Percentiles rank a stretch among this genome's conserved stretches.
phyloP scores from a whole-genome alignment of 352 stramenopile genomes.

The Phytopythium chamaehyphon region DNA sequence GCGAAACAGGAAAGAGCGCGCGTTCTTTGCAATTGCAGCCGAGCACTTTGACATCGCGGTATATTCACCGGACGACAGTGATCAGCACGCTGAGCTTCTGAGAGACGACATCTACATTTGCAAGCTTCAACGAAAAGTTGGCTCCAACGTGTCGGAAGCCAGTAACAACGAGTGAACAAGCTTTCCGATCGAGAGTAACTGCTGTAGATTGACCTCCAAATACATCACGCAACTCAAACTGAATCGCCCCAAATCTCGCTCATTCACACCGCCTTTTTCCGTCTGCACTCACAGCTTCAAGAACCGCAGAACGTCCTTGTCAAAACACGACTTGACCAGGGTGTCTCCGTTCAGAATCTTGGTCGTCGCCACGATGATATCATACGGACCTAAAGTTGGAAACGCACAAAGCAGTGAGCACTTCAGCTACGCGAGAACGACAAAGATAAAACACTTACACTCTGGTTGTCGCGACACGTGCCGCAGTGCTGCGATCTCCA shows the following conservation, averaged over 20 bases:
- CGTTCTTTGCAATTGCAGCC: constrained; percentile 36
- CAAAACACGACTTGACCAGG: constrained; percentile 85
- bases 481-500: constrained; percentile 95
- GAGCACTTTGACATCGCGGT: constrained; percentile 37
- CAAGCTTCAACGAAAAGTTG: constrained; percentile 13
- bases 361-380: constrained; percentile 93
- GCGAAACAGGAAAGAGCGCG: constrained; percentile 24
- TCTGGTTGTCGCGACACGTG: constrained; percentile 91
- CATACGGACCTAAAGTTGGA: constrained; percentile 56
- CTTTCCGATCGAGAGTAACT: not conserved
- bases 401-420: constrained; percentile 5
- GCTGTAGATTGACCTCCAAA: constrained; percentile 1
- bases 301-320: constrained; percentile 77
- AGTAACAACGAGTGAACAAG: not conserved
- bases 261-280: not conserved
- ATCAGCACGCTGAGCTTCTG: constrained; percentile 17
- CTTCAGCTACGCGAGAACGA: not conserved
- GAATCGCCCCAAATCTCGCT: not conserved
- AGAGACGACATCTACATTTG: constrained; percentile 50
- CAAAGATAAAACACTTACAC: constrained; percentile 65
- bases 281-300: constrained; percentile 45
- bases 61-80: constrained; percentile 11
- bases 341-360: constrained; percentile 89
- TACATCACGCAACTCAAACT: constrained; percentile 2
- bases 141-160: not conserved